These are phyloP conservation scores for Scedosporium apiospermum DNA, from an alignment of 2,329 filamentous ascomycete genomes.

Conservation along the genomic window DNA sequence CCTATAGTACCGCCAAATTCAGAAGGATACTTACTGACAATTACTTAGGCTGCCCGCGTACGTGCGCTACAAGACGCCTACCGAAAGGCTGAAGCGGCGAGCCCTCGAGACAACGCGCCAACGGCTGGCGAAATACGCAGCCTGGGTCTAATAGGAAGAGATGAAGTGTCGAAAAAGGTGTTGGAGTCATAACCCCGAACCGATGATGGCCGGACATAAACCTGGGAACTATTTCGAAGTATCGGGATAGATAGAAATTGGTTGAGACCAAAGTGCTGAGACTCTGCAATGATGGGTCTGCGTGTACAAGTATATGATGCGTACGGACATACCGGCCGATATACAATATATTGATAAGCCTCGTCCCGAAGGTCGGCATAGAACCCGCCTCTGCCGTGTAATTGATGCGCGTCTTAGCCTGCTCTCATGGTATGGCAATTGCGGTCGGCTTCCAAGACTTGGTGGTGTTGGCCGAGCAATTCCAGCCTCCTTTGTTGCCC, in stretches of 20 bases:
- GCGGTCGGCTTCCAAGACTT: too few species aligned
- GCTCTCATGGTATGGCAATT: too few species aligned
- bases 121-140: slow-evolving; percentile 81
- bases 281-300: background rate
- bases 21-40: background rate
- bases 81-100: slow-evolving; percentile 66
- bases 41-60: slow-evolving; percentile 61
- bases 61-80: slow-evolving; percentile 74
- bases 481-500: too few species aligned
- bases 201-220: background rate
- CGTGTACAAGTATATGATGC: background rate
- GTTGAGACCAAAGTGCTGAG: too few species aligned
- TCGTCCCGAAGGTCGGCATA: background rate
- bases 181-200: slow-evolving; percentile 23
- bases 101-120: slow-evolving; percentile 70
- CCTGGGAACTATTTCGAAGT: background rate
- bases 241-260: background rate
- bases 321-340: background rate
- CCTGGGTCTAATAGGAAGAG: slow-evolving; percentile 72
- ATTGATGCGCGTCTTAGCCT: too few species aligned
- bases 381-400: too few species aligned
- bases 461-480: too few species aligned
- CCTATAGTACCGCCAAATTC: too few species aligned
- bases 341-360: background rate
- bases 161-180: slow-evolving; percentile 65